phyloP scores from a whole-genome alignment of 805 yeast species.

The Suhomyces sp. region DNA sequence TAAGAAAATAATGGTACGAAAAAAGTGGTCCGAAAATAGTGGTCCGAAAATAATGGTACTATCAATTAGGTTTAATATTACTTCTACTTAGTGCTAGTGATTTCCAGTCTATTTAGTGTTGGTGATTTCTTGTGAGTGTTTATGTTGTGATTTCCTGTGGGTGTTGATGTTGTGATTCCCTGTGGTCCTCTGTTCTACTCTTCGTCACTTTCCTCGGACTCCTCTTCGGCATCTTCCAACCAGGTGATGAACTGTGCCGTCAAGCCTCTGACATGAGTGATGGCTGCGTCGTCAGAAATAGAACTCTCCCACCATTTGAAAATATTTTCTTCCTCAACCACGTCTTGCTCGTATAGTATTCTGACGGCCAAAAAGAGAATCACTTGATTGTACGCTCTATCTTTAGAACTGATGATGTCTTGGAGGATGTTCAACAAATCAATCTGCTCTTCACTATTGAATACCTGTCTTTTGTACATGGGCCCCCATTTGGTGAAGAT shows the following conservation, averaged over 20 bases:
- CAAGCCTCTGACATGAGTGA: conserved; percentile 47
- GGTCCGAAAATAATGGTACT: too few species aligned
- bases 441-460: conserved; percentile 71
- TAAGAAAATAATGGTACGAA: too few species aligned
- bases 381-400: conserved; percentile 45
- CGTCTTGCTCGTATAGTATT: conserved; percentile 75
- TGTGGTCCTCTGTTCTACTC: too few species aligned
- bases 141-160: too few species aligned
- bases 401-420: conserved; percentile 33
- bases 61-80: too few species aligned
- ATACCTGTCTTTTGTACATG: conserved; percentile 81
- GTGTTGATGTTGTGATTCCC: too few species aligned
- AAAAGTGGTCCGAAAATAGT: too few species aligned
- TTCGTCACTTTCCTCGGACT: conserved; percentile 27
- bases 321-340: conserved; percentile 78
- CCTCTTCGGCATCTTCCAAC: conserved; percentile 78
- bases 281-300: conserved; percentile 31
- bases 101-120: too few species aligned
- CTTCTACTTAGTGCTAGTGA: too few species aligned
- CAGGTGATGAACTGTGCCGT: conserved; percentile 80
- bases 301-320: conserved; percentile 73
- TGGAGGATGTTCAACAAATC: conserved; percentile 62
- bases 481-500: conserved; percentile 79
- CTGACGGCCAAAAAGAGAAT: conserved; percentile 52
- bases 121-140: too few species aligned